Percentiles rank a stretch among this genome's conserved stretches.
These are phyloP conservation scores for Nothophoma quercina DNA, from an alignment of 2,329 filamentous ascomycete species.

Conservation along the genomic window DNA sequence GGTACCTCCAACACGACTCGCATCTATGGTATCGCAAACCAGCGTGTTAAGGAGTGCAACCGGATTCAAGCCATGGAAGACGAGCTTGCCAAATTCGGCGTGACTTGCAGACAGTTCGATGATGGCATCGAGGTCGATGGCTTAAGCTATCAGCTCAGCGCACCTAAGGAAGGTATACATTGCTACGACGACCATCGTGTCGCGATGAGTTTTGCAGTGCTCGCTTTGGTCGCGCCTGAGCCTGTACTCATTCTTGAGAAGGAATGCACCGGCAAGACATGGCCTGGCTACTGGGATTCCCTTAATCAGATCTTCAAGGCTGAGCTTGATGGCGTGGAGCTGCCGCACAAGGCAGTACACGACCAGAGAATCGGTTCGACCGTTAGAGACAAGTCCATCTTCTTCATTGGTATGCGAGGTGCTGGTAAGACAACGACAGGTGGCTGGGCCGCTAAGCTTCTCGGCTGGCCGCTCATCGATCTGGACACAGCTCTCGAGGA, in stretches of 20 bases:
- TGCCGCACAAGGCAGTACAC: conserved; percentile 46
- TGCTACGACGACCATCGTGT: conserved; percentile 98
- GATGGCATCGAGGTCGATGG: conserved; percentile 87
- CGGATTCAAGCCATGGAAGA: conserved; percentile 95
- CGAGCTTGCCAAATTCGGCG: conserved; percentile 91
- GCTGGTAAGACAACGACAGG: conserved; percentile 96
- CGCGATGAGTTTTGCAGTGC: conserved; percentile 96
- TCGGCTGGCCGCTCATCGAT: conserved; percentile 82
- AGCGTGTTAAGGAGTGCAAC: conserved; percentile 98
- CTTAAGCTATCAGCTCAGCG: conserved; percentile 58
- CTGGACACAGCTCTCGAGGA: conserved; percentile 87
- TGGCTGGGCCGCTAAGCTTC: conserved; percentile 78
- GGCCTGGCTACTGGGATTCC: conserved; percentile 98
- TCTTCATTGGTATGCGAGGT: conserved; percentile 96
- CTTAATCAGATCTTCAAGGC: conserved; percentile 80
- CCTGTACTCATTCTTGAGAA: conserved; percentile 84
- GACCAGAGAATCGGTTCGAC: conserved; percentile 34
- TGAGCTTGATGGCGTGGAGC: conserved; percentile 76
- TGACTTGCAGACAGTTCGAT: conserved; percentile 84
- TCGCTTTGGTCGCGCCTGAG: conserved; percentile 74
- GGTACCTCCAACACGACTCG: conserved; percentile 70
- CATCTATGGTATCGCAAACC: conserved; percentile 95
- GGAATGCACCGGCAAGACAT: conserved; percentile 95
- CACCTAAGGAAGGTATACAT: conserved; percentile 71
- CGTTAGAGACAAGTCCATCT: conserved; percentile 70